phyloP scores from a whole-genome alignment of 2,329 filamentous ascomycete species.

The Penicillium fuscoglaucum region DNA sequence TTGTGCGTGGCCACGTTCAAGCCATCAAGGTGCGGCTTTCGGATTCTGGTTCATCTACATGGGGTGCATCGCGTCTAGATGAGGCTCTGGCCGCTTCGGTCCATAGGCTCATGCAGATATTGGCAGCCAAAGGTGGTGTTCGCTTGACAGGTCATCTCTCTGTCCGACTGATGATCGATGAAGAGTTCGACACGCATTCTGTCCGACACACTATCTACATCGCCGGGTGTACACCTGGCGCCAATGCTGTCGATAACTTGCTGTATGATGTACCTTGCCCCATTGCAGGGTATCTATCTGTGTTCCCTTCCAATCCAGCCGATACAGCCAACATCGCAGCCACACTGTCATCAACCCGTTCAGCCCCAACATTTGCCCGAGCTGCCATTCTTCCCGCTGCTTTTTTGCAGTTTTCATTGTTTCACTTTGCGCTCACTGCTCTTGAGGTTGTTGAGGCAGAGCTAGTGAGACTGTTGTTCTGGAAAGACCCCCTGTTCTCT shows the following conservation, averaged over 20 bases:
- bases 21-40: slow-evolving; percentile 67
- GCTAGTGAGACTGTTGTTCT: slow-evolving; percentile 44
- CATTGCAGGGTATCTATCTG: slow-evolving; percentile 31
- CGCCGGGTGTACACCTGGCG: slow-evolving; percentile 35
- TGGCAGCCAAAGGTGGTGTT: slow-evolving; percentile 53
- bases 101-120: slow-evolving; percentile 63
- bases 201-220: slow-evolving; percentile 38
- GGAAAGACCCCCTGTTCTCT: slow-evolving; percentile 58
- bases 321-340: slow-evolving; percentile 13
- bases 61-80: slow-evolving; percentile 57
- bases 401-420: slow-evolving; percentile 3
- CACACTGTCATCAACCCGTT: slow-evolving; percentile 14
- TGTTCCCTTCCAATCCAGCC: slow-evolving; percentile 20
- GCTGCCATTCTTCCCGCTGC: neutral
- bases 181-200: slow-evolving; percentile 36
- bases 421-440: neutral
- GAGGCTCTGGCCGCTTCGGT: slow-evolving; percentile 60
- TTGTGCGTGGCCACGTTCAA: slow-evolving; percentile 64
- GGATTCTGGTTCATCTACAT: slow-evolving; percentile 66
- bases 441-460: slow-evolving; percentile 9
- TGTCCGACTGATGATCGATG: slow-evolving; percentile 68
- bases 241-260: slow-evolving; percentile 27
- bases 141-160: slow-evolving; percentile 68
- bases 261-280: slow-evolving; percentile 33
- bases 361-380: neutral